Conservation (phyloP, 2,329 filamentous ascomycete species). For the Botrytis elliptica region DNA sequence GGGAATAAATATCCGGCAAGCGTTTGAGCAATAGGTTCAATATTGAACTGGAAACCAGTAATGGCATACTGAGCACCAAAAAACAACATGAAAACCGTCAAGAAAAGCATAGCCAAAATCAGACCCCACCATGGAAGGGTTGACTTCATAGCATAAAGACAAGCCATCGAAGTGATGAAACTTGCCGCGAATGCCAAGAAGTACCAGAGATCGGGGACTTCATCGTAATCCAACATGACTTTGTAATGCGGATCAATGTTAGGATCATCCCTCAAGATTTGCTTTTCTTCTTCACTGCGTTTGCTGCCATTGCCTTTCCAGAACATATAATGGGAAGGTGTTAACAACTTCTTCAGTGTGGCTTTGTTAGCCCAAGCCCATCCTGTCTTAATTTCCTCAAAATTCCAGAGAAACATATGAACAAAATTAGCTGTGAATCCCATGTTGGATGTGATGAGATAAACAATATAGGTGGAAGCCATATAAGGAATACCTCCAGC, state of each 20-base stretch:
- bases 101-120: constrained; percentile 34
- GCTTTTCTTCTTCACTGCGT: constrained; percentile 25
- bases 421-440: constrained; percentile 48
- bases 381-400: constrained; percentile 42
- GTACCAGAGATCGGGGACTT: constrained; percentile 60
- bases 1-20: constrained; percentile 47
- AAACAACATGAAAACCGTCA: constrained; percentile 36
- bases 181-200: constrained; percentile 45
- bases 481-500: constrained; percentile 45
- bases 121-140: constrained; percentile 36
- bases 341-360: constrained; percentile 23
- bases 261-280: constrained; percentile 24
- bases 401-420: constrained; percentile 46
- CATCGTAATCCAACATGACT: constrained; percentile 49
- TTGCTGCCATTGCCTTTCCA: constrained; percentile 23
- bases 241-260: constrained; percentile 45
- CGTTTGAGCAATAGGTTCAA: constrained; percentile 50
- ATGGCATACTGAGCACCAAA: constrained; percentile 44
- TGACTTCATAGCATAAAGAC: constrained; percentile 60
- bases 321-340: constrained; percentile 34
- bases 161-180: constrained; percentile 43
- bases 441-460: constrained; percentile 47
- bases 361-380: constrained; percentile 36
- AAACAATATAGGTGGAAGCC: constrained; percentile 42
- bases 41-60: constrained; percentile 48